Evolutionary conservation across 352 stramenopile genomes (phyloP).

Genomic region (Globisporangium paddicum): DNA sequence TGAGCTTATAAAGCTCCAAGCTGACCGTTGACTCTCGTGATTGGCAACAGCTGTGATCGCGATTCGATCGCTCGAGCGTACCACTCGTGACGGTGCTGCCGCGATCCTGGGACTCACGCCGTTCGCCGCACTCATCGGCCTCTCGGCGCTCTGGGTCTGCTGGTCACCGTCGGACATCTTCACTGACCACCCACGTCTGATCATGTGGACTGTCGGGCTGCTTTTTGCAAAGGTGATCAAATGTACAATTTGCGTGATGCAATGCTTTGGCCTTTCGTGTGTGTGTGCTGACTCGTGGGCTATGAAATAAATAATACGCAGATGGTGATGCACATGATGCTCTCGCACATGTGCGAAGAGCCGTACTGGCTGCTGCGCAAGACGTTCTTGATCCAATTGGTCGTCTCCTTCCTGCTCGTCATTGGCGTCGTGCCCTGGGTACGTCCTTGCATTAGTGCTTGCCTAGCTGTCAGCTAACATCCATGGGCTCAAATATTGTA

Average conservation of each 20-base stretch:
- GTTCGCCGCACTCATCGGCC: conserved; percentile 57
- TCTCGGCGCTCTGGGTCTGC: conserved; percentile 72
- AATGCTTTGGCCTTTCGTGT: neutral
- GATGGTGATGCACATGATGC: conserved; percentile 91
- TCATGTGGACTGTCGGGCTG: conserved; percentile 82
- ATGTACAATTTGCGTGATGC: too few relatives aligned
- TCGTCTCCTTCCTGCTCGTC: conserved; percentile 59
- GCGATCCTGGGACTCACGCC: conserved; percentile 61
- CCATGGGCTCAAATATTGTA: too few relatives aligned
- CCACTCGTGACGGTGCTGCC: conserved; percentile 50
- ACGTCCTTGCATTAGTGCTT: too few relatives aligned
- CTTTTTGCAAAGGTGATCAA: conserved; percentile 84
- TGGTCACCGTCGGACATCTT: conserved; percentile 84
- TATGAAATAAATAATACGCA: conserved; percentile 15
- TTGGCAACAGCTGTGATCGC: conserved; percentile 45
- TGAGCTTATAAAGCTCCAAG: neutral
- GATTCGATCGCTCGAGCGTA: conserved; percentile 59
- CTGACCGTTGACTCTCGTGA: neutral
- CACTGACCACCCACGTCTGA: conserved; percentile 70
- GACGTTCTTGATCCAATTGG: conserved; percentile 65
- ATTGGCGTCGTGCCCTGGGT: conserved; percentile 72
- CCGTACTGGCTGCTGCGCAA: conserved; percentile 84
- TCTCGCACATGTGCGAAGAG: conserved; percentile 84
- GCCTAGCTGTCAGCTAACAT: too few relatives aligned
- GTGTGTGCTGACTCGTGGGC: neutral